Conservation (phyloP, 176 grass and related monocot genomes). For the Stipa capillata region DNA sequence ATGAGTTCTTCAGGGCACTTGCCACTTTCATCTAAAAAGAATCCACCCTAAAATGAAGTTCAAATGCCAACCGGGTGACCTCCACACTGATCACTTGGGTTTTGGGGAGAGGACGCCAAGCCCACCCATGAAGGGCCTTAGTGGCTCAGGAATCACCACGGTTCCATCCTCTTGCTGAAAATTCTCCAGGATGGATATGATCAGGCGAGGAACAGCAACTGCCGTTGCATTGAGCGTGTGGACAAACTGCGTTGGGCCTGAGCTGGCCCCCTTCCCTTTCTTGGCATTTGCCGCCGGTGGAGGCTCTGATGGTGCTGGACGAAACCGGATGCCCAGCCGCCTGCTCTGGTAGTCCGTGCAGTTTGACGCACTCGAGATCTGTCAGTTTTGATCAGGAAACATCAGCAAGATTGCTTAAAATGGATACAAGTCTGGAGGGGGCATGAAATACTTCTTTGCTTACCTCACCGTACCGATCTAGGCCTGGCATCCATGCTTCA, state of each 20-base stretch:
- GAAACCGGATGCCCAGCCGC: constrained; percentile 69
- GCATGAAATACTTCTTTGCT: background rate
- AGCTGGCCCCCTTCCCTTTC: constrained; percentile 53
- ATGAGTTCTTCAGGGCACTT: background rate
- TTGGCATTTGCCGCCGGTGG: constrained; percentile 11
- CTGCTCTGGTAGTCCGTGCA: constrained; percentile 97
- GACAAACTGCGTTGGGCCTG: constrained; percentile 55
- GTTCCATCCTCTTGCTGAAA: constrained; percentile 70
- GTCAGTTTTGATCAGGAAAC: background rate
- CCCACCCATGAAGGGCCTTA: constrained; percentile 75
- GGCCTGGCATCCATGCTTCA: constrained; percentile 97
- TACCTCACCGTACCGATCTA: constrained; percentile 93
- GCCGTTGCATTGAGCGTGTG: constrained; percentile 85
- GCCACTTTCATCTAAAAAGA: no score
- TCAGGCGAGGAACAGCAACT: constrained; percentile 82
- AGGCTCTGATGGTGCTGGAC: constrained; percentile 42
- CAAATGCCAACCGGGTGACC: no score
- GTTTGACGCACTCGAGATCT: constrained; percentile 96
- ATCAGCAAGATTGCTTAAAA: background rate
- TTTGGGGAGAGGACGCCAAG: constrained; percentile 41
- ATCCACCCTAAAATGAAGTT: background rate
- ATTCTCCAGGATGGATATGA: constrained; percentile 77
- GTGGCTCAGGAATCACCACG: constrained; percentile 50
- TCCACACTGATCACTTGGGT: constrained; percentile 24
- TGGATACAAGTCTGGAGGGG: background rate